Conservation (phyloP, 1,139 yeast genomes). For the Blastobotrys niveus region DNA sequence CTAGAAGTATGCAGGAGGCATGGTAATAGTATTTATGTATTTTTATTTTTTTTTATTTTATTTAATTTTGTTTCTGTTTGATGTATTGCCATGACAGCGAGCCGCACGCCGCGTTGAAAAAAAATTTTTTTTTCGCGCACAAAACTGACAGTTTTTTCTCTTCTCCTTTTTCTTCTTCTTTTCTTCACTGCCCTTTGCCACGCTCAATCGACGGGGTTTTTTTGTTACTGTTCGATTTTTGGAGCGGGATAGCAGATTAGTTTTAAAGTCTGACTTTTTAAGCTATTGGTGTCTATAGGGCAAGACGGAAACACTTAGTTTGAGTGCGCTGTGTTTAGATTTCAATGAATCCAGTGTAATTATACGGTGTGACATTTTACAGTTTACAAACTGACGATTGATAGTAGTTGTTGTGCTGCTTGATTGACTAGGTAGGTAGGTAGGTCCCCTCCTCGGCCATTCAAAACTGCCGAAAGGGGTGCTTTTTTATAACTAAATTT, state of each 20-base stretch:
- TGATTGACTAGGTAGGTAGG: no score
- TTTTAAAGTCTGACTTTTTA: not conserved
- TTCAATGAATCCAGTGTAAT: constrained; percentile 21
- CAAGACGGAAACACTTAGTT: constrained; percentile 19
- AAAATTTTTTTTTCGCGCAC: no score
- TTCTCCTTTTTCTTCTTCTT: constrained; percentile 3
- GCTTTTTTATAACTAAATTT: no score
- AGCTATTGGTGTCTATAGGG: constrained; percentile 16
- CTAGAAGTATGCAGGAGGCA: no score
- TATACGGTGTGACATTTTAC: constrained; percentile 19
- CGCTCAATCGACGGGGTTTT: constrained; percentile 27
- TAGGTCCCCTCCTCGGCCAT: no score
- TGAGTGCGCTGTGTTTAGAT: constrained; percentile 23
- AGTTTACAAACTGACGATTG: no score
- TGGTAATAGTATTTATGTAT: no score
- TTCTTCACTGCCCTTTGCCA: constrained; percentile 27
- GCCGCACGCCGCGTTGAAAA: not conserved
- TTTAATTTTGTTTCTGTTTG: not conserved
- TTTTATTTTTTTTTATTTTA: not conserved
- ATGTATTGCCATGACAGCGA: not conserved
- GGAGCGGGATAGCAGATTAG: constrained; percentile 23
- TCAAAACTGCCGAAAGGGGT: no score
- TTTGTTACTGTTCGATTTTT: constrained; percentile 15
- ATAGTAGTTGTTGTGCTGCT: no score
- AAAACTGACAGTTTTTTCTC: not conserved